Percentiles rank a stretch among this genome's conserved stretches.
phyloP scores from a whole-genome alignment of 2,329 filamentous ascomycete genomes.

The Penicillium nordicum region DNA sequence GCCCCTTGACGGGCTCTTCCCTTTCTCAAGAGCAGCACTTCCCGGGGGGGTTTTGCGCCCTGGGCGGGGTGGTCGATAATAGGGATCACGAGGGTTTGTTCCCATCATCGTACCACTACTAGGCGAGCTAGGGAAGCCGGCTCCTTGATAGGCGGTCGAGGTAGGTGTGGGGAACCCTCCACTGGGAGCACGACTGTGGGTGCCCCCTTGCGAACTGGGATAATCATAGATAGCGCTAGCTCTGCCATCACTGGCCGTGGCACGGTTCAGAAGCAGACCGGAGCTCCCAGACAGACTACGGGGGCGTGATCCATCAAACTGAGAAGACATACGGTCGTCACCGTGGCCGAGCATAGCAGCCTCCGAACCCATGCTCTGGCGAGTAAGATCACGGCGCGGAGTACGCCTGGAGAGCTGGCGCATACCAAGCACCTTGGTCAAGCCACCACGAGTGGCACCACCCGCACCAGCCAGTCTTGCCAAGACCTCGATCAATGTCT shows the following conservation, averaged over 20 bases:
- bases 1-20: conserved; percentile 39
- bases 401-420: conserved; percentile 76
- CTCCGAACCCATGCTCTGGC: conserved; percentile 78
- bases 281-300: conserved; percentile 62
- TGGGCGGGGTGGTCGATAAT: conserved; percentile 79
- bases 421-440: conserved; percentile 86
- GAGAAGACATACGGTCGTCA: conserved; percentile 60
- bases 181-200: conserved; percentile 54
- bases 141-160: conserved; percentile 73
- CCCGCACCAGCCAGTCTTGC: conserved; percentile 81
- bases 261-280: conserved; percentile 57
- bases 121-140: conserved; percentile 45
- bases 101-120: conserved; percentile 44
- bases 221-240: conserved; percentile 55
- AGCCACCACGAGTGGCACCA: conserved; percentile 69
- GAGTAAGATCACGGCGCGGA: conserved; percentile 62
- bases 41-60: conserved; percentile 62
- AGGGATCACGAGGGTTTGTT: conserved; percentile 65
- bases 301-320: conserved; percentile 52
- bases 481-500: conserved; percentile 84
- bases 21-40: conserved; percentile 45
- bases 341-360: conserved; percentile 73
- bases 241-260: conserved; percentile 44
- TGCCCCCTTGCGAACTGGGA: conserved; percentile 45
- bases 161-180: conserved; percentile 66